Conservation (phyloP, 257 asterid species). For the Cinchona pubescens region DNA sequence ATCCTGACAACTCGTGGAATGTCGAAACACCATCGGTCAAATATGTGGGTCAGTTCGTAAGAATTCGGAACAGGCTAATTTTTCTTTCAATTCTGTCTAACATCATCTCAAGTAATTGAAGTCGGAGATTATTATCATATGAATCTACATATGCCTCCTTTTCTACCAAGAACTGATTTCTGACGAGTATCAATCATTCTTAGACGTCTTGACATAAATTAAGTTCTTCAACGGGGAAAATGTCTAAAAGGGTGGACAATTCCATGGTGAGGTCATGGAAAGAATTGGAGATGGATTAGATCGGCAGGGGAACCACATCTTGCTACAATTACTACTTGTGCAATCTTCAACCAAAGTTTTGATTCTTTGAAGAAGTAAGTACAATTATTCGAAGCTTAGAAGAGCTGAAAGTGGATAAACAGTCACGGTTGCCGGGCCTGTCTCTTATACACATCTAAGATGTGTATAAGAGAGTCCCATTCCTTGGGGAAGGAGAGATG, state of each 20-base stretch:
- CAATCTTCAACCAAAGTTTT: slow-evolving; percentile 57
- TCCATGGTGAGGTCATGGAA: slow-evolving; percentile 61
- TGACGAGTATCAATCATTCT: slow-evolving; percentile 59
- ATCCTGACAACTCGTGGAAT: slow-evolving; percentile 51
- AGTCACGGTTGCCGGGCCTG: too few relatives aligned
- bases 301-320: slow-evolving; percentile 70
- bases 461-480: too few relatives aligned
- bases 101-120: slow-evolving; percentile 49
- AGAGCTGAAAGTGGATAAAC: slow-evolving; percentile 61
- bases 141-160: slow-evolving; percentile 35
- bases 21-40: slow-evolving; percentile 41
- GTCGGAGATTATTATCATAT: slow-evolving; percentile 44
- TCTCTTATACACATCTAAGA: too few relatives aligned
- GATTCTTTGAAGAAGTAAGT: slow-evolving; percentile 59
- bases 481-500: too few relatives aligned
- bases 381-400: slow-evolving; percentile 73
- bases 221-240: slow-evolving; percentile 61
- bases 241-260: slow-evolving; percentile 69
- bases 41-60: slow-evolving; percentile 40
- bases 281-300: slow-evolving; percentile 39
- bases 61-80: slow-evolving; percentile 68
- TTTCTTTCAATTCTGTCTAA: slow-evolving; percentile 57
- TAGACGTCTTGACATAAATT: slow-evolving; percentile 54
- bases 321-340: slow-evolving; percentile 49
- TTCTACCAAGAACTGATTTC: slow-evolving; percentile 55